These are phyloP conservation scores for Nevesoporus exiguus DNA, from an alignment of 768 basidiomycete species.

Conservation along the genomic window DNA sequence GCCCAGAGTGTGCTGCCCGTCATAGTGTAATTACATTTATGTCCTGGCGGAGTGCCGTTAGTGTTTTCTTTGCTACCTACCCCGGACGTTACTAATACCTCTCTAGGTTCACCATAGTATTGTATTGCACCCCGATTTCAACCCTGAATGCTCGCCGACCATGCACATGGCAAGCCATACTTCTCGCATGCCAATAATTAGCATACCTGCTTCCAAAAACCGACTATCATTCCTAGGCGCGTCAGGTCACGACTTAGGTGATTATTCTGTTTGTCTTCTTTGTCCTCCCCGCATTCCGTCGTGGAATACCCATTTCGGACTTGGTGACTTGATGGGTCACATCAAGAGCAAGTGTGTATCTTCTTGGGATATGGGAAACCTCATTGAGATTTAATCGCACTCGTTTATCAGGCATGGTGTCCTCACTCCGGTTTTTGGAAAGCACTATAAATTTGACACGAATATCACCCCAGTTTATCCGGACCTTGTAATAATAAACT, in stretches of 20 bases:
- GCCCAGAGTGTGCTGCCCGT: constrained; percentile 14
- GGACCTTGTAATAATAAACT: constrained; percentile 3
- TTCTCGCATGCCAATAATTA: neutral
- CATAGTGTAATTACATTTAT: constrained; percentile 9
- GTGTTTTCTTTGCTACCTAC: neutral
- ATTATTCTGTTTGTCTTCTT: constrained; percentile 23
- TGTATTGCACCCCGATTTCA: constrained; percentile 13
- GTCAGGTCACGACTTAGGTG: constrained; percentile 5
- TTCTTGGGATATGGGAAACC: neutral
- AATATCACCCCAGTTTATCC: constrained; percentile 20
- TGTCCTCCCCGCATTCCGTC: constrained; percentile 29
- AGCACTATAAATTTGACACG: constrained; percentile 19
- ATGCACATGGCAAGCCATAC: constrained; percentile 2
- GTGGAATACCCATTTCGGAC: constrained; percentile 23
- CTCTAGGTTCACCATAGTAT: constrained; percentile 20
- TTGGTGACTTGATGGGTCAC: constrained; percentile 13
- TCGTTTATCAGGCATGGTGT: constrained; percentile 20
- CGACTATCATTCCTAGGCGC: neutral
- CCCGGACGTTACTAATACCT: neutral
- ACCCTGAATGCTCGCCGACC: neutral
- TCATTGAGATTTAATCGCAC: neutral
- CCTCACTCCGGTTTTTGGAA: constrained; percentile 11
- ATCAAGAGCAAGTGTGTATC: constrained; percentile 19
- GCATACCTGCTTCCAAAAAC: neutral
- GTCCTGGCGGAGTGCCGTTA: constrained; percentile 26